Base-by-base conservation (phyloP, 2,329 filamentous ascomycete genomes). In the Erysiphe neolycopersici region DNA sequence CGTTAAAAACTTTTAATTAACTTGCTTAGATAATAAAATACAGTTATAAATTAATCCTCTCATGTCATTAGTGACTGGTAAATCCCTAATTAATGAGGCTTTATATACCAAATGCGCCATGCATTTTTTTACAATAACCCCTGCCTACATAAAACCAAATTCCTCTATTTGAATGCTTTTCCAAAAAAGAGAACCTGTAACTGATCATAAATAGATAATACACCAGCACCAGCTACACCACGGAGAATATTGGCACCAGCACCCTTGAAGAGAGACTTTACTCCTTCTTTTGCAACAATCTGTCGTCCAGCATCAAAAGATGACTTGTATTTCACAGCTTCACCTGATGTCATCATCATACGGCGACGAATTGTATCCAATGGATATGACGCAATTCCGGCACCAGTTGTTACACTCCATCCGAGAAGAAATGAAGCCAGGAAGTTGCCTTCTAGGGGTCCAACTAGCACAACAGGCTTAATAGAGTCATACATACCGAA, bases 401-500 rank as follows among this genome's bases (percentile, higher is more conserved):
- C 89, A 91, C 80, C 89, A 65, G 89, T 98, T 71, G 89, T 98
- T 75, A 98, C 89, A 67, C 73, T 71, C 89, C 89, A 98, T 64
- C 89, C 89, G 67, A 98, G 89, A 63, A 74, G 62, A 84, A 98
- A 98, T 56, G 89, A 98, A 65, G 89, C 89, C 61, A 98, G 71
- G 85, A 98, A 98, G 82, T 87, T 94, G 71, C 85, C 85, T 70
- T 84, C 76, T 59, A 98, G 83, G 65, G 63, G 51, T 64, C 89
- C 89, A 64, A 79, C 75, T 55, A 98, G 83, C 68, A 95, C 66
- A 62, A 95, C 82, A 59, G 89, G 89, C 84, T 98, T 98, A 76
- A 98, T 78, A 58, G 89, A 98, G 73, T 98, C 89, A 84, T 98
- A 98, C 80, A 98, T 80, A 65, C 89, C 89, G 80, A 98, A 98